Conservation (phyloP, 176 grass and related monocot species). For the Puya raimondii region DNA sequence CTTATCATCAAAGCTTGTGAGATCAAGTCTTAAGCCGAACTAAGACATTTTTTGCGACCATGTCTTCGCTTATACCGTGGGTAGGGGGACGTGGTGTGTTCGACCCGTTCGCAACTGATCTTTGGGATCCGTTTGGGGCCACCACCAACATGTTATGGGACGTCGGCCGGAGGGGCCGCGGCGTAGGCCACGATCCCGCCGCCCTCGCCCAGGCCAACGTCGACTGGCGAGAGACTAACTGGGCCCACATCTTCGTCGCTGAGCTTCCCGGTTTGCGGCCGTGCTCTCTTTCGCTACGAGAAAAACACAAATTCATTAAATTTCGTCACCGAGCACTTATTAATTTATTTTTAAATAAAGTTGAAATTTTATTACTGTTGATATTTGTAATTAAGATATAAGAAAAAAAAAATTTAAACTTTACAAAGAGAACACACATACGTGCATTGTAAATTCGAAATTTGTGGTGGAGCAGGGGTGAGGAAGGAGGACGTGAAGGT, state of each 20-base stretch:
- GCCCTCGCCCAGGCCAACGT: conserved; percentile 12
- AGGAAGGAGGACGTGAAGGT: conserved; percentile 20
- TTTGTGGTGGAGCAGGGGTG: not conserved
- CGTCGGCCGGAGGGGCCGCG: not conserved
- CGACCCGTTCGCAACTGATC: conserved; percentile 27
- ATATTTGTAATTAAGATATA: too few species aligned
- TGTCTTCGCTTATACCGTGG: conserved; percentile 27
- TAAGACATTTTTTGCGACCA: not conserved
- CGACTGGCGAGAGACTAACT: conserved; percentile 18
- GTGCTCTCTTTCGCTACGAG: too few species aligned
- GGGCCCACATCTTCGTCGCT: conserved; percentile 17
- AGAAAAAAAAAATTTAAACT: too few species aligned
- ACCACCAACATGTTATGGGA: not conserved
- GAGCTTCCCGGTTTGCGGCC: conserved; percentile 8
- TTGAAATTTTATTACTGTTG: too few species aligned
- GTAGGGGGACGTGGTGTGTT: conserved; percentile 24
- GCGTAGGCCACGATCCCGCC: conserved; percentile 8
- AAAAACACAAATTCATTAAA: too few species aligned
- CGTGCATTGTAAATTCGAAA: not conserved
- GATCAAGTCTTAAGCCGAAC: too few species aligned
- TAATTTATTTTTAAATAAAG: too few species aligned
- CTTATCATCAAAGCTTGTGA: not conserved
- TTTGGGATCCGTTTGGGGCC: conserved; percentile 24
- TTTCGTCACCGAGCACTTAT: too few species aligned
- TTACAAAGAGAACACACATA: too few species aligned